Percentiles rank a stretch among this genome's conserved stretches.
These are phyloP conservation scores for Hemileccinum impolitum DNA, from an alignment of 768 basidiomycete genomes.

Conservation along the genomic window DNA sequence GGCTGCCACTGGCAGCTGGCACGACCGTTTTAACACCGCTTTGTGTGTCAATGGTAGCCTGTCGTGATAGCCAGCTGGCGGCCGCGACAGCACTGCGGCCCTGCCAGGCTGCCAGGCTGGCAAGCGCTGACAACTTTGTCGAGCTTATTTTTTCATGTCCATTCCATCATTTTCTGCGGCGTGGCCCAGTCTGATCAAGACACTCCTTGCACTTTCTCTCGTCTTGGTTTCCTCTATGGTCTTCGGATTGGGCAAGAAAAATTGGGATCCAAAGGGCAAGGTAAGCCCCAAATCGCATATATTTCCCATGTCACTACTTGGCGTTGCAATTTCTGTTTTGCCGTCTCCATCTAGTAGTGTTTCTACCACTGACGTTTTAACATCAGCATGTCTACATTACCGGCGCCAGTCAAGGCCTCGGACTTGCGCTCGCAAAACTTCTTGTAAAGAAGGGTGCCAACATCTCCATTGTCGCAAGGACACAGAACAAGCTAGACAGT, in stretches of 20 bases:
- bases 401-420: slow-evolving; percentile 80
- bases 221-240: slow-evolving; percentile 13
- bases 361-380: neutral
- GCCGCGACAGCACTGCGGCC: too few relatives aligned
- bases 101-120: too few relatives aligned
- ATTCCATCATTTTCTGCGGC: neutral
- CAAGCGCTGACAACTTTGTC: too few relatives aligned
- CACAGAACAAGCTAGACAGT: slow-evolving; percentile 55
- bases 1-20: too few relatives aligned
- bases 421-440: slow-evolving; percentile 66
- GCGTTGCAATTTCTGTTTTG: too few relatives aligned
- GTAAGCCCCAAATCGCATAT: slow-evolving; percentile 15
- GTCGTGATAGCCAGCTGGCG: too few relatives aligned
- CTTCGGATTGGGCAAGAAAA: slow-evolving; percentile 26
- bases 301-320: too few relatives aligned
- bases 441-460: slow-evolving; percentile 70
- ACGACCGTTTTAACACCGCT: too few relatives aligned
- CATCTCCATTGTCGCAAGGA: slow-evolving; percentile 82
- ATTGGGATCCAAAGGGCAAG: slow-evolving; percentile 50
- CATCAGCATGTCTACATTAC: slow-evolving; percentile 80
- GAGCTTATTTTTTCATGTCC: neutral
- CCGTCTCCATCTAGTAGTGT: neutral
- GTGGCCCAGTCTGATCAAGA: neutral
- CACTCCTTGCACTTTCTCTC: slow-evolving; percentile 10
- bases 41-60: too few relatives aligned